Base-by-base conservation (phyloP, 192 early-diverging fungal genomes). In the Mortierella hygrophila region DNA sequence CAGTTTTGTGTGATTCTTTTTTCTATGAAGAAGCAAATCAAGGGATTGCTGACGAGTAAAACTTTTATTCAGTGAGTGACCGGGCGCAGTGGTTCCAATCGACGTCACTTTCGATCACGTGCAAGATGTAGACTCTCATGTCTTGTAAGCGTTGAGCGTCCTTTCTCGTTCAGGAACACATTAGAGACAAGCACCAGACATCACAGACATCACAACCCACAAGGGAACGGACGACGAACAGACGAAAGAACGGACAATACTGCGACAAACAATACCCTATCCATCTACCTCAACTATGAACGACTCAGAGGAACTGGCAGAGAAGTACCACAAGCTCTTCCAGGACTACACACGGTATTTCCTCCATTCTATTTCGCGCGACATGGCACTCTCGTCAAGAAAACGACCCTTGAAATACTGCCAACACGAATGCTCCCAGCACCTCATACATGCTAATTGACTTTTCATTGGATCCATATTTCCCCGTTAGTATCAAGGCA, bases 261-360 rank as follows among this genome's bases (percentile, higher is more conserved):
- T 7, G 16, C 23, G 29, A 0, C n/a, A 26, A 29, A 26, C n/a
- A 26, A 60, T 23, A 60, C 9, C 60, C 60, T 9, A 29, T 29
- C 60, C 60, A 32, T 57, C 5, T 26, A 8, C 6, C 55, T 65
- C 60, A 11, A 60, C 49, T 32, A 86, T 86, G 84, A 86, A 81
- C 42, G 84, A 86, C 76, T 77, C 91, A 29, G 92, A 93, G 79
- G 92, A 93, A 72, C 54, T 93, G 7, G 84, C 90, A 1, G 85
- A 92, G 60, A 93, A 91, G 70, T 90, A 93, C 70, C 89, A 89
- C 70, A 90, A 88, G 54, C 79, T 93, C 60, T 91, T 91, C 60
- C 87, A 90, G 40, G 90, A 92, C 80, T 91, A 89, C 79, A 90
- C 90, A 54, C 76, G 87, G 92, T 93, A 89, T 77, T 40, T n/a